phyloP scores from a whole-genome alignment of 148 eudicot genomes.

The Rhododendron vialii region DNA sequence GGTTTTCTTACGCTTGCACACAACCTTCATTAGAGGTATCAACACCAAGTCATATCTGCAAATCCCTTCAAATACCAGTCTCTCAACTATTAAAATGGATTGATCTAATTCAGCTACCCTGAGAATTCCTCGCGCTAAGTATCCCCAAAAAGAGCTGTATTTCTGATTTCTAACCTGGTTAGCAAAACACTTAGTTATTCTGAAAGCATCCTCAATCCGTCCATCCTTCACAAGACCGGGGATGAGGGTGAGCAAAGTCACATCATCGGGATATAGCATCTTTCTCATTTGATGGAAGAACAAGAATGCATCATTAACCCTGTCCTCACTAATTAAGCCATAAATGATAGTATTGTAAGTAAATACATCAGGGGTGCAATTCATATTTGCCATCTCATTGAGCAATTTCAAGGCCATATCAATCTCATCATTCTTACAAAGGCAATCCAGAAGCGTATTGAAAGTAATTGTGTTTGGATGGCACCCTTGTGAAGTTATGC shows the following conservation, averaged over 20 bases:
- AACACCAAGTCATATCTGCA: constrained; percentile 57
- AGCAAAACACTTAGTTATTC: constrained; percentile 40
- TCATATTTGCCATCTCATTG: constrained; percentile 52
- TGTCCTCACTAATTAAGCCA: constrained; percentile 57
- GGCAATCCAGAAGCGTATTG: constrained; percentile 81
- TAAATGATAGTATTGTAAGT: constrained; percentile 76
- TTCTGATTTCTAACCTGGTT: constrained; percentile 16
- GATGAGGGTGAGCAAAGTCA: constrained; percentile 70
- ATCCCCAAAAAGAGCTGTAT: constrained; percentile 56
- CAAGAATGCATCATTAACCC: constrained; percentile 68
- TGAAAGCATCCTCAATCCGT: constrained; percentile 59
- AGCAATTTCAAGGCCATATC: constrained; percentile 60
- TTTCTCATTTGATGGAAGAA: constrained; percentile 89
- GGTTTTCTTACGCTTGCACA: constrained; percentile 60
- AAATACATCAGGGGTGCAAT: constrained; percentile 76
- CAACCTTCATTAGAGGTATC: constrained; percentile 55
- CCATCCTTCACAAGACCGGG: constrained; percentile 68
- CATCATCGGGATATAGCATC: constrained; percentile 55
- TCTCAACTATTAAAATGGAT: constrained; percentile 53
- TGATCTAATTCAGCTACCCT: constrained; percentile 50
- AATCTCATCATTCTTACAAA: constrained; percentile 77
- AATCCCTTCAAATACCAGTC: constrained; percentile 43
- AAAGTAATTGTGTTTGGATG: constrained; percentile 74
- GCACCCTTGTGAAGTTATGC: constrained; percentile 52
- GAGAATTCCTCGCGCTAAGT: constrained; percentile 56